Conservation (phyloP, 371 early-diverging fungal species). For the Rhizopus sp. region DNA sequence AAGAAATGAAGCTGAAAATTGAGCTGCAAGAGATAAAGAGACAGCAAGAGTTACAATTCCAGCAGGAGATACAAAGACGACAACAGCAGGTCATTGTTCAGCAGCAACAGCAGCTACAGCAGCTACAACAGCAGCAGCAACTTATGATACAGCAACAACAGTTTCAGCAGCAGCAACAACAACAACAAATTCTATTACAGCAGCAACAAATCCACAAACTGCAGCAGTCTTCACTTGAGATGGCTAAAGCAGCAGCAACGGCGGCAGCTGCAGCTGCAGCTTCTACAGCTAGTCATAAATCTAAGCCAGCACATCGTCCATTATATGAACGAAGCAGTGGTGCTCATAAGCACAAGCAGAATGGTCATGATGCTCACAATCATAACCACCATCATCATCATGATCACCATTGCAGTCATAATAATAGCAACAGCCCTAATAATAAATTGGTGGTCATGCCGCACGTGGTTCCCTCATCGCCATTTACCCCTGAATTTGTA, state of each 20-base stretch:
- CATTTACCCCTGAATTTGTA: constrained; percentile 15
- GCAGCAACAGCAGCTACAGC: constrained; percentile 3
- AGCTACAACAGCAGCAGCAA: constrained; percentile 7
- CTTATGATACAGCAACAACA: constrained; percentile 15
- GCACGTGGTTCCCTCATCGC: constrained; percentile 7
- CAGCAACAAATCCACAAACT: constrained; percentile 14
- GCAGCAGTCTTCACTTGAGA: background rate
- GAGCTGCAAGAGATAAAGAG: constrained; percentile 13
- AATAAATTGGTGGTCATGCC: background rate
- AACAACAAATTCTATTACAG: constrained; percentile 8
- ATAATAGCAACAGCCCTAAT: background rate
- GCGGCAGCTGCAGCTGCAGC: background rate
- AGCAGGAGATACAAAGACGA: constrained; percentile 13
- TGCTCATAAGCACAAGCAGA: background rate
- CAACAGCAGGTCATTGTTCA: constrained; percentile 6
- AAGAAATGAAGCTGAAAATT: background rate
- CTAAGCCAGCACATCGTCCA: background rate
- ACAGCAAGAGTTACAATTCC: constrained; percentile 16
- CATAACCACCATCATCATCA: background rate
- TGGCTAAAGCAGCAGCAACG: background rate
- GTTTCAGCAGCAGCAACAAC: constrained; percentile 2
- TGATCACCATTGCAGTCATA: background rate
- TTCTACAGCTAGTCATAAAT: too few species aligned
- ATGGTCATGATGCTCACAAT: background rate
- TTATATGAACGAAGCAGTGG: constrained; percentile 1